Percentiles rank a stretch among this genome's conserved stretches.
Conservation (phyloP, 139 green algal species). For the Pleodorina starrii region DNA sequence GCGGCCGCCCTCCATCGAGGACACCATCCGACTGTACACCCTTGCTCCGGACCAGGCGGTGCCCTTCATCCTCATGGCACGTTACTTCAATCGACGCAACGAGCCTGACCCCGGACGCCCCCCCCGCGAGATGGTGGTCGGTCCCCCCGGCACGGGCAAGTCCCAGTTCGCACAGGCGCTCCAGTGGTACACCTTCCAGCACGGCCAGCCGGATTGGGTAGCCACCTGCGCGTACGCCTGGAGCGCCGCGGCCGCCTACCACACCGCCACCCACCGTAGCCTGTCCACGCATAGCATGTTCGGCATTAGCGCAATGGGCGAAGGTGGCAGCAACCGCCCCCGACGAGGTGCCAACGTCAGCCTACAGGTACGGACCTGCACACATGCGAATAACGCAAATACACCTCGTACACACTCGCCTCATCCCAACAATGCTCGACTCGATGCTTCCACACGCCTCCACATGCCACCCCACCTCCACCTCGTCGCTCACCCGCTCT, state of each 20-base stretch:
- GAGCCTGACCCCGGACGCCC: background rate
- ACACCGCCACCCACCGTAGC: background rate
- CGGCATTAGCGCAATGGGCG: background rate
- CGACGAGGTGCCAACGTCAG: background rate
- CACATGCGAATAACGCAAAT: background rate
- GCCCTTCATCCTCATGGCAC: background rate
- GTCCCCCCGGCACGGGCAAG: slow-evolving; percentile 32
- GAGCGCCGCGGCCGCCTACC: background rate
- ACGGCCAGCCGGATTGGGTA: background rate
- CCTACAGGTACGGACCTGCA: background rate
- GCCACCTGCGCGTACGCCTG: slow-evolving; percentile 16
- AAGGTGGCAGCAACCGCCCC: background rate
- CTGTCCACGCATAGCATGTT: slow-evolving; percentile 6
- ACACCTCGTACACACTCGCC: no score
- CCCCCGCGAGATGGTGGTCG: background rate
- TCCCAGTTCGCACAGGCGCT: slow-evolving; percentile 13
- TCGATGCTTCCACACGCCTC: no score
- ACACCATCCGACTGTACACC: slow-evolving; percentile 16
- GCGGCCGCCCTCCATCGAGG: background rate
- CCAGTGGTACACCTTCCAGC: slow-evolving; percentile 32
- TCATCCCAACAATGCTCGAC: no score
- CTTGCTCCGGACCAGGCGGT: background rate
- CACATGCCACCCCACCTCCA: background rate
- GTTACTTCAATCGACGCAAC: background rate
- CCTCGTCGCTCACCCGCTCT: background rate